A percentile compares a stretch with the other conserved stretches of the same genome.
phyloP scores from a whole-genome alignment of 768 basidiomycete genomes.

The Russula olivacea region DNA sequence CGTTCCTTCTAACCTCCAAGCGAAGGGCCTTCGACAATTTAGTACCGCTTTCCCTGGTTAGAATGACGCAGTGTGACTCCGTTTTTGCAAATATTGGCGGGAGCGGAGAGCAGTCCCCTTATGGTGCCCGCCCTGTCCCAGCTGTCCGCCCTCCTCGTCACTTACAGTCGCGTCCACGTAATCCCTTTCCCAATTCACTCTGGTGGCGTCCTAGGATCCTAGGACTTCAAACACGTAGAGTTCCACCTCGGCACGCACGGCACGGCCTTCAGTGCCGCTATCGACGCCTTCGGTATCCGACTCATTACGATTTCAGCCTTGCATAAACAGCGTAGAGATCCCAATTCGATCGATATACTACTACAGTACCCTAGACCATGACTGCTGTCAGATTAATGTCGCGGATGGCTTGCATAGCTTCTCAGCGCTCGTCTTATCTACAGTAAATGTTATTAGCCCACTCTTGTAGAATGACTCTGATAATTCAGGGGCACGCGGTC shows the following conservation, averaged over 20 bases:
- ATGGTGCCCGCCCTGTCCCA: neutral
- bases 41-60: neutral
- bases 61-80: slow-evolving; percentile 18
- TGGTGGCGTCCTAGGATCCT: slow-evolving; percentile 18
- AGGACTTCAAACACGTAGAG: neutral
- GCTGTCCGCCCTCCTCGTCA: neutral
- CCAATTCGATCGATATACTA: neutral
- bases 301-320: neutral
- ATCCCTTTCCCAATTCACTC: neutral
- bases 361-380: neutral
- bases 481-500: slow-evolving; percentile 5
- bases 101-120: neutral
- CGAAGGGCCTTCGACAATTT: neutral
- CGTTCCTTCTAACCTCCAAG: neutral
- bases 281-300: slow-evolving; percentile 2
- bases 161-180: neutral
- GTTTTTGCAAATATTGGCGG: neutral
- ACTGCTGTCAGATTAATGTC: neutral
- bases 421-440: neutral
- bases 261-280: neutral
- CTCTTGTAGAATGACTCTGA: neutral
- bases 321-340: neutral
- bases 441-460: neutral
- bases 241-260: neutral
- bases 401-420: neutral